Evolutionary conservation across 441 rosid genomes (phyloP), one percentile per base, ranked within the genome.

Genomic region (Populus hybrid): DNA sequence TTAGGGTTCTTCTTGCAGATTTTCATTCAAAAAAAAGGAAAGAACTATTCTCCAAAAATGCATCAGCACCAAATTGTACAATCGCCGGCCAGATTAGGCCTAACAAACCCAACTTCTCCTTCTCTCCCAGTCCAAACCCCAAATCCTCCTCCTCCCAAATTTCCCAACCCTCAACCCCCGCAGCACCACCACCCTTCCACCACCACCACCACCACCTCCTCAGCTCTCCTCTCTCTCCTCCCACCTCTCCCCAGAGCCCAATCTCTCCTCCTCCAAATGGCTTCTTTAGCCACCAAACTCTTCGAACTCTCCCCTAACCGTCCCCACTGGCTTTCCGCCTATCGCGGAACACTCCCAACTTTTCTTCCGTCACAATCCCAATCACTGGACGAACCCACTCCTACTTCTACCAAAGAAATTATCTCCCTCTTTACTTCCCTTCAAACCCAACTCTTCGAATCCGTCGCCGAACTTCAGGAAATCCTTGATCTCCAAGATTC

Each of bases 241-340:
- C 99, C 99, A 0, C 98, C 97, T 1, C 89, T 95, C 45, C 91
- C 91, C 18, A 82, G 96, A 74, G 97, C 97, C 53, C 98, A 93
- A 78, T 86, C 89, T 64, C 91, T 95, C 70, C 99, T 95, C 83
- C 89, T 90, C 72, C 98, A 92, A 69, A 92, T 94, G 93, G 90
- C 94, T n/a, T 82, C 94, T 65, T 82, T 95, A 50, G 76, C 91
- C 33, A 82, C 94, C 9, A 92, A 90, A 74, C 90, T 92, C 76
- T 90, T 92, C 79, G 91, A 92, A 12, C 93, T 90, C 38, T 86
- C 96, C 72, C 93, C 94, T 1, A 88, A 88, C 72, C 98, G 94
- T 28, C 45, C 92, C 71, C 81, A 83, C 69, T 95, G 97, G 99
- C 85, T 89, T 83, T 82, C 97, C 9, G 82, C 91, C 74, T 92